phyloP scores from a whole-genome alignment of 257 asterid genomes.

The Perilla frutescens region DNA sequence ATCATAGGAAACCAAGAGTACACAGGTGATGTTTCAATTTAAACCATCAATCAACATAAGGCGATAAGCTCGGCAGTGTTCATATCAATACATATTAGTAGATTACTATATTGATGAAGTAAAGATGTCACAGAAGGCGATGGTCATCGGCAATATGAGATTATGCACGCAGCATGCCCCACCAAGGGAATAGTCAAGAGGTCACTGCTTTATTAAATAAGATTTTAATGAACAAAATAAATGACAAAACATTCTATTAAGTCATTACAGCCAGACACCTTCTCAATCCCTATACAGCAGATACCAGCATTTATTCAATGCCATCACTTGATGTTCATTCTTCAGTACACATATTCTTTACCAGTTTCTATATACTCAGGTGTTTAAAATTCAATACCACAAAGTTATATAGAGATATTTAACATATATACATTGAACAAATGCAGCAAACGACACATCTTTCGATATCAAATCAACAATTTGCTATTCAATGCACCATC shows the following conservation, averaged over 20 bases:
- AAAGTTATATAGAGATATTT: neutral
- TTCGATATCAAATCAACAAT: slow-evolving; percentile 15
- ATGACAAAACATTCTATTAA: neutral
- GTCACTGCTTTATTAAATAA: neutral
- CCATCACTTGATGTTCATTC: neutral
- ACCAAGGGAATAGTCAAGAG: neutral
- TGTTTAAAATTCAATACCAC: neutral
- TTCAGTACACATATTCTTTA: neutral
- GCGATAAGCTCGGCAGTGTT: neutral
- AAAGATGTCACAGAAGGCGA: neutral
- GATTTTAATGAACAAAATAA: slow-evolving; percentile 7
- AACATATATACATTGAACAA: neutral
- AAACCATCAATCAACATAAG: neutral
- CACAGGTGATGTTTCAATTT: neutral
- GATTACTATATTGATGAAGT: neutral
- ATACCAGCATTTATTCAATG: neutral
- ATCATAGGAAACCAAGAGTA: neutral
- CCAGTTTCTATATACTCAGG: neutral
- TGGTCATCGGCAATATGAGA: neutral
- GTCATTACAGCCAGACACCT: neutral
- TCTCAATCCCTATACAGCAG: neutral
- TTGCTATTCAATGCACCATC: neutral
- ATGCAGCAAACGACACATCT: neutral
- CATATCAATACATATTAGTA: neutral
- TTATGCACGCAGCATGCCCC: neutral